Evolutionary conservation across 768 basidiomycete species (phyloP), one percentile per base, ranked within the genome.

Genomic region (Suillus subluteus): DNA sequence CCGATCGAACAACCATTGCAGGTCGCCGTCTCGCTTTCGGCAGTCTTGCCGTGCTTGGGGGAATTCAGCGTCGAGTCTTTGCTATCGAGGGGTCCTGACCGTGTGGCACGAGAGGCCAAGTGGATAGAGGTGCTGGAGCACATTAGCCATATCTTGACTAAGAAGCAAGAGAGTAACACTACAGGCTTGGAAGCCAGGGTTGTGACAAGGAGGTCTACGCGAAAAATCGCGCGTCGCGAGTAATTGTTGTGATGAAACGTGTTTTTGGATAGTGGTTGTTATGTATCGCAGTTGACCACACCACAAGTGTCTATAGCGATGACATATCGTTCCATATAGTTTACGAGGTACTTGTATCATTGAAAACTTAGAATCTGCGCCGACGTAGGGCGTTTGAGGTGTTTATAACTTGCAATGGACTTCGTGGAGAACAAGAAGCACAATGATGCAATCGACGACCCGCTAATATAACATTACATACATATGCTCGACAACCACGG

Each of bases 401-500:
- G 26, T 9, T 32, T 8, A 37, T 13, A n/a, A 56, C 55, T 35
- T 21, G 54, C 32, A 55, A 11, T 2, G 7, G 15, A 58, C n/a
- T 38, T 23, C 38, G 9, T 35, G 18, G 54, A 32, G 54, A 30
- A 30, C 40, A 61, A 64, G 40, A 38, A 58, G 58, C 50, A 63
- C 41, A 61, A 63, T 26, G 15, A 54, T 64, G 26, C 38, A 54
- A 65, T 67, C 65, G 23, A 54, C 52, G 37, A 44, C 54, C 62
- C 67, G 44, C 46, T 46, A 63, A 69, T 71, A 74, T 69, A 75
- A 69, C 37, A 67, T 74, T 74, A 76, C 67, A 73, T 30, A 54
- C 54, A 55, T 55, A 55, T 64, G 62, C 41, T 54, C n/a, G 38
- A 62, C 44, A 66, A 43, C 32, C 46, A 62, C 62, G 30, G 65